Percentiles rank a stretch among this genome's conserved stretches.
These are phyloP conservation scores for Tolypocladium nubicola DNA, from an alignment of 2,329 filamentous ascomycete species.

Conservation along the genomic window DNA sequence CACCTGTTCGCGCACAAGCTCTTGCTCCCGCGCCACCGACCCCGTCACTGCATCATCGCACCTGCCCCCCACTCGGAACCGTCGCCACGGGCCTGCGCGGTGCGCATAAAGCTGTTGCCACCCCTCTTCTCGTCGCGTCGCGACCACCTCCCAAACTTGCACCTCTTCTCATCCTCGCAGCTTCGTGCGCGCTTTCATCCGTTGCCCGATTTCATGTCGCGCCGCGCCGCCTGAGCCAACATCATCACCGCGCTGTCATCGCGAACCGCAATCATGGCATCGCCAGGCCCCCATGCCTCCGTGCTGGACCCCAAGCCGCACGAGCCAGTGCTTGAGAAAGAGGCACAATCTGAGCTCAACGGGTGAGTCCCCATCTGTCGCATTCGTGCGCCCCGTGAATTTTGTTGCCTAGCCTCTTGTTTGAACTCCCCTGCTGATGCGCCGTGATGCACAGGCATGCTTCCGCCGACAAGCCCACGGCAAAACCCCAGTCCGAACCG, in stretches of 20 bases:
- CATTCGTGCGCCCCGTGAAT: background rate
- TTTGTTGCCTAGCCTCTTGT: background rate
- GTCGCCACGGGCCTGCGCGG: background rate
- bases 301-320: conserved; percentile 37
- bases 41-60: background rate
- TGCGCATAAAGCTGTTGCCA: background rate
- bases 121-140: conserved; percentile 1
- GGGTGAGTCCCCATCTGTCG: conserved; percentile 21
- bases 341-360: conserved; percentile 22
- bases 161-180: background rate
- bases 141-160: background rate
- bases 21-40: background rate
- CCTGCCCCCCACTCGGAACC: background rate
- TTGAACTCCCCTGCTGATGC: conserved; percentile 11
- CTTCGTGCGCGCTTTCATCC: conserved; percentile 3
- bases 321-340: conserved; percentile 16
- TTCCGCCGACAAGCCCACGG: conserved; percentile 1
- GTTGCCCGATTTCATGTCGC: conserved; percentile 24
- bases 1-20: background rate
- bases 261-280: conserved; percentile 44
- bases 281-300: conserved; percentile 30
- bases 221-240: conserved; percentile 16
- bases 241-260: conserved; percentile 15
- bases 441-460: conserved; percentile 4
- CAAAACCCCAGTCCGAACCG: conserved; percentile 6